Percentiles rank a stretch among this genome's conserved stretches.
phyloP scores from a whole-genome alignment of 441 rosid species.

The Euphorbia neoarborescens region DNA sequence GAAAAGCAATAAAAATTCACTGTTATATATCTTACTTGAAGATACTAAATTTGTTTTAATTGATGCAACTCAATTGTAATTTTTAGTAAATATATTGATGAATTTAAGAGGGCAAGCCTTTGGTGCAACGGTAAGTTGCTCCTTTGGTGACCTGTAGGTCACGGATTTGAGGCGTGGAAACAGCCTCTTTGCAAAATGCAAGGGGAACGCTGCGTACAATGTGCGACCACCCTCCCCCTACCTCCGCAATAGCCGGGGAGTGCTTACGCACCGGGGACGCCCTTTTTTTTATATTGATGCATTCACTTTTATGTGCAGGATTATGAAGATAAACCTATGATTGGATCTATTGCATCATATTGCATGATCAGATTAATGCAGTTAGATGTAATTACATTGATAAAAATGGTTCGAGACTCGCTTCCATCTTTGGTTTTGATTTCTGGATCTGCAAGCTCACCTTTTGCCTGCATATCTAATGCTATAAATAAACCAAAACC shows the following conservation, averaged over 20 bases:
- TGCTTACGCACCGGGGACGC: no score
- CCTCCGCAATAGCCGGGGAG: no score
- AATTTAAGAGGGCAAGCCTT: no score
- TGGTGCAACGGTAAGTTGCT: no score
- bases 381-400: constrained; percentile 25
- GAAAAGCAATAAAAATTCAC: not conserved
- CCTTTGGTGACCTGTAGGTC: no score
- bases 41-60: not conserved
- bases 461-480: constrained; percentile 76
- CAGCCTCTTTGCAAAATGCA: no score
- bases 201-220: no score
- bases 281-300: constrained; percentile 19
- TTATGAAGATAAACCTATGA: constrained; percentile 27
- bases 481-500: constrained; percentile 70
- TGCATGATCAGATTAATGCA: constrained; percentile 33
- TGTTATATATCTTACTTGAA: not conserved
- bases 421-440: constrained; percentile 31
- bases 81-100: constrained; percentile 14
- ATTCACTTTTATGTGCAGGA: constrained; percentile 42
- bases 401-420: constrained; percentile 33
- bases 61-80: not conserved
- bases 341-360: constrained; percentile 43
- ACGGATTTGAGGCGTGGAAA: no score
- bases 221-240: no score
- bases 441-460: constrained; percentile 31